phyloP scores from a whole-genome alignment of 371 early-diverging fungal genomes.

The Blakeslea trispora region DNA sequence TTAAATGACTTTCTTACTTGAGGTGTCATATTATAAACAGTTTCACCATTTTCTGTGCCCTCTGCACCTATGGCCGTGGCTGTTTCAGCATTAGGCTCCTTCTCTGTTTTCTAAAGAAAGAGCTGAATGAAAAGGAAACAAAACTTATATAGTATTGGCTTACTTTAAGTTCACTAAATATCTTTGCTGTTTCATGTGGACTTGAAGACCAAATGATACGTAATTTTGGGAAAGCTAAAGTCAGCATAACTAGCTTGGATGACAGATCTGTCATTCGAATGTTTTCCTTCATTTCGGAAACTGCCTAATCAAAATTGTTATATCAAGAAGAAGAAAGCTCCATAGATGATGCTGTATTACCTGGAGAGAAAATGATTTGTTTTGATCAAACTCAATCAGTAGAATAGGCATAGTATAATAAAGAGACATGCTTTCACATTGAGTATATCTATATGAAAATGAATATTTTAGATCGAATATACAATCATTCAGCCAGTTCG shows the following conservation, averaged over 20 bases:
- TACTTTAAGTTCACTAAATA: constrained; percentile 91
- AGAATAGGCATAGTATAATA: constrained; percentile 84
- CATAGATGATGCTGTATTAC: too few relatives aligned
- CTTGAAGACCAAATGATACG: constrained; percentile 90
- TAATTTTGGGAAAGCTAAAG: constrained; percentile 85
- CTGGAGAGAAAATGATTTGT: constrained; percentile 55
- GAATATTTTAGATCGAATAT: background rate
- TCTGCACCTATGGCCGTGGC: constrained; percentile 80
- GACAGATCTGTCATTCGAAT: constrained; percentile 62
- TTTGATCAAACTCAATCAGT: constrained; percentile 93
- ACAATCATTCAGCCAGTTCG: background rate
- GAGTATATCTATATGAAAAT: constrained; percentile 65
- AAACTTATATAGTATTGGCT: background rate
- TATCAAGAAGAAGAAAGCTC: too few relatives aligned
- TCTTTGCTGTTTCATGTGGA: constrained; percentile 82
- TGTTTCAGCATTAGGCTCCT: constrained; percentile 70
- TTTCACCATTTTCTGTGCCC: constrained; percentile 60
- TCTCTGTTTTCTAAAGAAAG: constrained; percentile 60
- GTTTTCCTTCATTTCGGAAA: constrained; percentile 60
- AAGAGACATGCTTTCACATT: constrained; percentile 87
- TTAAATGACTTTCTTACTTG: constrained; percentile 41
- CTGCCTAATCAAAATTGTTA: constrained; percentile 24
- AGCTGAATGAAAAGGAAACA: background rate
- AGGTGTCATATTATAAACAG: constrained; percentile 68
- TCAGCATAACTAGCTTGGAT: constrained; percentile 80